Percentiles rank a stretch among this genome's conserved stretches.
Evolutionary conservation across 2,329 filamentous ascomycete species (phyloP).

Genomic region (Fusarium irregulare): DNA sequence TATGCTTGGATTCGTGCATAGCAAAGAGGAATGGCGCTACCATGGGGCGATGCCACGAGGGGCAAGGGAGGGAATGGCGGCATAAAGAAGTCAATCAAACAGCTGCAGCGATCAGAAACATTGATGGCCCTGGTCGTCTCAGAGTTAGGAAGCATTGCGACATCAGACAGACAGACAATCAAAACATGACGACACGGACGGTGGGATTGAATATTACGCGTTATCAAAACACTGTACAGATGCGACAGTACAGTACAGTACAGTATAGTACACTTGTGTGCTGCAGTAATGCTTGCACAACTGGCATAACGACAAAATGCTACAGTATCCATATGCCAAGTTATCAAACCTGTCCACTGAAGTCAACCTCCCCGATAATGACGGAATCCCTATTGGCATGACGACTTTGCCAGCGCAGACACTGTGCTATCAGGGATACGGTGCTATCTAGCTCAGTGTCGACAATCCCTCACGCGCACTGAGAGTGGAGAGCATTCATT

Average conservation of each 20-base stretch:
- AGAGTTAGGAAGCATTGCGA: conserved; percentile 37
- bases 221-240: conserved; percentile 23
- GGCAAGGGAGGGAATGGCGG: conserved; percentile 31
- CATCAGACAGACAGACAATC: conserved; percentile 22
- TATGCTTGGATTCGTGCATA: conserved; percentile 7
- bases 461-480: conserved; percentile 29
- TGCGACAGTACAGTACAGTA: neutral
- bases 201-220: conserved; percentile 15
- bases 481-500: conserved; percentile 24
- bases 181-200: conserved; percentile 34
- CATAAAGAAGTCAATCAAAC: conserved; percentile 40
- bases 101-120: conserved; percentile 38
- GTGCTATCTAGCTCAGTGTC: conserved; percentile 23
- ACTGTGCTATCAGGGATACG: conserved; percentile 30
- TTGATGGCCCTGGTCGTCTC: conserved; percentile 34
- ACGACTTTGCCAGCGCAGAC: conserved; percentile 33
- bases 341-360: conserved; percentile 15
- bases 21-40: conserved; percentile 43
- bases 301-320: conserved; percentile 5
- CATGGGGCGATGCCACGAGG: conserved; percentile 42
- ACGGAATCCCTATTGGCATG: conserved; percentile 39
- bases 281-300: conserved; percentile 17
- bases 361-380: conserved; percentile 20
- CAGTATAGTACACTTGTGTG: neutral
- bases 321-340: conserved; percentile 4